Evolutionary conservation across 176 grass and related monocot species (phyloP), one percentile per base, ranked within the genome.

Genomic region (Dactylis glomerata): DNA sequence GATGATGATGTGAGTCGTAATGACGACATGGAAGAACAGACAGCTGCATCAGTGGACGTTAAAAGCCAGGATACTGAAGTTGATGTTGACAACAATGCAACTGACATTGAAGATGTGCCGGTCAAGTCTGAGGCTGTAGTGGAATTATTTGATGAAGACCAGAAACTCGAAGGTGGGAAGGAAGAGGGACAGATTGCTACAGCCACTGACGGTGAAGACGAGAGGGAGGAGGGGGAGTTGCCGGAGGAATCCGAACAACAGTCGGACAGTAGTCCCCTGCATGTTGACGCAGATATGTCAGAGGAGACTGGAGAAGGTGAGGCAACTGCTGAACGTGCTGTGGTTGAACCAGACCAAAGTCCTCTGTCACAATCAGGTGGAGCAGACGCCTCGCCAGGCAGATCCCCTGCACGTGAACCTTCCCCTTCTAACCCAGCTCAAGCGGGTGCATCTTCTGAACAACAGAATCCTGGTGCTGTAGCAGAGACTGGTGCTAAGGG

Each of bases 191-290:
- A 90, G 54, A 70, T 78, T 82, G n/a, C 78, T 82, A 27, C 86
- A 69, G 64, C 71, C 65, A 69, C 86, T 0, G 93, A 92, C 73
- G 82, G 27, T 64, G 96, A 98, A 6, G 96, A 99, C 44, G 91
- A 96, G 13, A 92, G 81, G 81, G 96, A 98, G 64, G 96, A 98
- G 68, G 96, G 96, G 5, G 96, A 98, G 69, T 78, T 91, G 81
- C 81, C 65, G 0, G 93, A 94, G 49, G 96, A 99, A 65, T 81
- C 85, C 38, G 96, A 99, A 58, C 92, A 82, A 63, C 92, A 86
- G 34, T 77, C 78, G 80, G 92, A 94, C 38, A 88, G 76, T 74
- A 82, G 51, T 67, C 55, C 82, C 17, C 31, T 76, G 17, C 83
- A 66, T 85, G n/a, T 73, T 42, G 88, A 81, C 15, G 44, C 71